A percentile compares a stretch with the other conserved stretches of the same genome.
Evolutionary conservation across 768 basidiomycete species (phyloP).

Genomic region (Lentinula aciculospora): DNA sequence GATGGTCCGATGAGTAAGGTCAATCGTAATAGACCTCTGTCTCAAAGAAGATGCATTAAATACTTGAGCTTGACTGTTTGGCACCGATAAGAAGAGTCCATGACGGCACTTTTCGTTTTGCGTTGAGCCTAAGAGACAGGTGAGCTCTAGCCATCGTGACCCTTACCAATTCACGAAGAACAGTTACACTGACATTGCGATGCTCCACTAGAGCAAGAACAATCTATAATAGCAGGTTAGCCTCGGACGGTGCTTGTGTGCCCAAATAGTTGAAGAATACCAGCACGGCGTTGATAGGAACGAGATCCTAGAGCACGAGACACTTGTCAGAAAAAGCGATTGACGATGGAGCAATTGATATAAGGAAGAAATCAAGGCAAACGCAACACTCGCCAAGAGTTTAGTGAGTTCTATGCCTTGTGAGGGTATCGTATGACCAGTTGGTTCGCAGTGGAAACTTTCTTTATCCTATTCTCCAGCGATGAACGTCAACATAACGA

Average conservation of each 20-base stretch:
- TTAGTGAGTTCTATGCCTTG: not conserved
- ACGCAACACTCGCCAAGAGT: too few relatives aligned
- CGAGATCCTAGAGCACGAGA: not conserved
- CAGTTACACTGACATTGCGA: not conserved
- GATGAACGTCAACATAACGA: not conserved
- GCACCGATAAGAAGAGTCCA: not conserved
- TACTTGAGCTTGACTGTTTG: not conserved
- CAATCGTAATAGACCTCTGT: not conserved
- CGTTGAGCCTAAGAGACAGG: not conserved
- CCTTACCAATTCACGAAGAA: not conserved
- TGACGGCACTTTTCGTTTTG: slow-evolving; percentile 1
- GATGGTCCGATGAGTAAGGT: not conserved
- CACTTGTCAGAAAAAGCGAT: not conserved
- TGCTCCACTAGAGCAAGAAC: not conserved
- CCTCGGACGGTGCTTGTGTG: not conserved
- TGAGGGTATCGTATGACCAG: not conserved
- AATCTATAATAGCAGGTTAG: not conserved
- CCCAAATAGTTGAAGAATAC: not conserved
- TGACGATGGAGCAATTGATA: not conserved
- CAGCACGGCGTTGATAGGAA: not conserved
- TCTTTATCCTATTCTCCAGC: not conserved
- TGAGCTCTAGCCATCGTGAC: not conserved
- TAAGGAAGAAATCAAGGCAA: not conserved
- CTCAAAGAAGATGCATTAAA: not conserved
- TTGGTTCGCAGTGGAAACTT: not conserved